Conservation (phyloP, 2,329 filamentous ascomycete genomes). For the Furcasterigmium furcatum region DNA sequence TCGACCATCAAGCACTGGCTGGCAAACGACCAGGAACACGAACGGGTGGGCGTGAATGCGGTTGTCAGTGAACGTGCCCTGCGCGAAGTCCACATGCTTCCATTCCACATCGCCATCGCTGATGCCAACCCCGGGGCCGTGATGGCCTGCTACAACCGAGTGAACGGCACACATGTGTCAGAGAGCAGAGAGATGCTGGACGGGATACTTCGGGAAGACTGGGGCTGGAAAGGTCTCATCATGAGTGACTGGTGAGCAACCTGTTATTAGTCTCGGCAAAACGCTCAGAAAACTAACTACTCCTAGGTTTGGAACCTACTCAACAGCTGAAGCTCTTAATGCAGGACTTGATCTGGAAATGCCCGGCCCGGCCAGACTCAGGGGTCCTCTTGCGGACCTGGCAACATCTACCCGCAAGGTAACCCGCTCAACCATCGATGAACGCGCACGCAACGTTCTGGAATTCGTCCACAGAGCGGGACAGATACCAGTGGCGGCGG, state of each 20-base stretch:
- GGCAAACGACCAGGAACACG: conserved; percentile 59
- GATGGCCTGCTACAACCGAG: conserved; percentile 58
- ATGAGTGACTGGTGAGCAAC: conserved; percentile 54
- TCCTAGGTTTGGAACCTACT: conserved; percentile 49
- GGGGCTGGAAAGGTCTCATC: conserved; percentile 53
- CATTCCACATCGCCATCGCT: conserved; percentile 55
- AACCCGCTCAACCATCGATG: conserved; percentile 36
- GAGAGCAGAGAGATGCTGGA: conserved; percentile 49
- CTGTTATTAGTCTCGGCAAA: background rate
- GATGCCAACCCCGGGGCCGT: conserved; percentile 48
- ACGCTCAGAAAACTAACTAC: background rate
- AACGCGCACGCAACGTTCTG: conserved; percentile 52
- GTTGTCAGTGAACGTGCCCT: conserved; percentile 53
- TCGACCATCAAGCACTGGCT: conserved; percentile 60
- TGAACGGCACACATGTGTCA: conserved; percentile 53
- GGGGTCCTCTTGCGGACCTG: background rate
- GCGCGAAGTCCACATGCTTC: conserved; percentile 52
- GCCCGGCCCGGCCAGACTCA: conserved; percentile 48
- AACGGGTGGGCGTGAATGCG: conserved; percentile 50
- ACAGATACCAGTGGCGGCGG: conserved; percentile 36
- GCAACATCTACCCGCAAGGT: conserved; percentile 5
- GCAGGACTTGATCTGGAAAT: conserved; percentile 59
- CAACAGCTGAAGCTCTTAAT: conserved; percentile 44
- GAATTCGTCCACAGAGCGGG: conserved; percentile 55
- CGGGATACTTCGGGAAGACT: conserved; percentile 49